Conservation (phyloP, 2,329 filamentous ascomycete genomes). For the Neonectria neomacrospora region DNA sequence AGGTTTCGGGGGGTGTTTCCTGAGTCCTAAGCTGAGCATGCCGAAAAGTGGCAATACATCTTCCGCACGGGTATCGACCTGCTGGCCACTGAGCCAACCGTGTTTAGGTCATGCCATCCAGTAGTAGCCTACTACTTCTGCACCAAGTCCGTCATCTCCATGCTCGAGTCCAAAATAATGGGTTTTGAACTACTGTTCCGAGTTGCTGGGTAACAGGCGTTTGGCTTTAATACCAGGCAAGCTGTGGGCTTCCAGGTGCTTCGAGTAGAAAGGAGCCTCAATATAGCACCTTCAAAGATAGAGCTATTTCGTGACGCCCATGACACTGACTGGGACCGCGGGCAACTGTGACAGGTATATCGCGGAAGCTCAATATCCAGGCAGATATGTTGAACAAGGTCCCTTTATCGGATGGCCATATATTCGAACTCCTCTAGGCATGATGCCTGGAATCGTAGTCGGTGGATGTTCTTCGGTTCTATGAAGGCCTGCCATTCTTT, state of each 20-base stretch:
- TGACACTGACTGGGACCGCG: constrained; percentile 20
- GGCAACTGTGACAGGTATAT: constrained; percentile 29
- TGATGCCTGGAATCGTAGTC: constrained; percentile 22
- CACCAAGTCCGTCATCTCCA: constrained; percentile 10
- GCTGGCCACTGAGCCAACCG: constrained; percentile 27
- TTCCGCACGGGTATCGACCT: constrained; percentile 8
- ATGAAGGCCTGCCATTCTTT: constrained; percentile 27
- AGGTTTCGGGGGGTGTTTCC: too few relatives aligned
- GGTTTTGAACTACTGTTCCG: constrained; percentile 30
- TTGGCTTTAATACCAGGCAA: constrained; percentile 21
- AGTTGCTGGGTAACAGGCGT: constrained; percentile 28
- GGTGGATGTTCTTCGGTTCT: constrained; percentile 20
- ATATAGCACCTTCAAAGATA: background rate
- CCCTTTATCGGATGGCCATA: constrained; percentile 18
- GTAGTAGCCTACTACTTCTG: constrained; percentile 7
- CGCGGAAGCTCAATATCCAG: constrained; percentile 32
- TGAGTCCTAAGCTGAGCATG: background rate
- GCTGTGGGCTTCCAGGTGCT: constrained; percentile 39
- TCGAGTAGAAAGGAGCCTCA: background rate
- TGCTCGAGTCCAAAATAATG: constrained; percentile 11
- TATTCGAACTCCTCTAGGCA: constrained; percentile 21
- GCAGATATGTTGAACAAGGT: constrained; percentile 21
- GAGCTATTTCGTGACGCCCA: background rate
- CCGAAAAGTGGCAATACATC: background rate
- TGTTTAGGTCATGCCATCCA: constrained; percentile 31